Evolutionary conservation across 192 early-diverging fungal species (phyloP), one percentile per base, ranked within the genome.

Genomic region (Allomyces javanicus): DNA sequence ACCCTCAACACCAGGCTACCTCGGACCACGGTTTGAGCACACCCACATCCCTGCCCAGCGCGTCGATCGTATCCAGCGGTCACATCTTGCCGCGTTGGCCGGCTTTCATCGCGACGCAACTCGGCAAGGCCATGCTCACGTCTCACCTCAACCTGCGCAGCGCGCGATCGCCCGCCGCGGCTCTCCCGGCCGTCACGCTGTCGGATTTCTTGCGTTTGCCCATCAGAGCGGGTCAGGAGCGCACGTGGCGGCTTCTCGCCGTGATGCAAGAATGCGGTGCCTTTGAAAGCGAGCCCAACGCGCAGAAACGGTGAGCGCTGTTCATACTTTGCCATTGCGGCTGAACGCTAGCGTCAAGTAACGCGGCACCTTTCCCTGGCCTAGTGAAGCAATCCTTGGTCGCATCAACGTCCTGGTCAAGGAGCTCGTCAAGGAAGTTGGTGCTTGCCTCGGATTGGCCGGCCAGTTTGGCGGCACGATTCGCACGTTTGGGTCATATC

Each of bases 401-500:
- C 89, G 93, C 66, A 78, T 99, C 40, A 83, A 91, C 72, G 78
- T 78, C 64, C 75, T 99, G 65, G 88, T 94, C 66, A 92, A 96
- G 72, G 87, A 94, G 58, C 94, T 96, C 79, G 93, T 96, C 17
- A 86, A 87, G 63, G 63, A 72, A 22, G 85, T 89, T 23, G 80
- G 82, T 44, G 70, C 89, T 25, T 86, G 85, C 63, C 79, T 83
- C 62, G 82, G 81, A 25, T 65, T 93, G 58, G 96, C 96, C 5
- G 79, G 76, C 63, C 86, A 92, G 63, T 89, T 85, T 24, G 92
- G 92, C 24, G 94, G 96, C 25, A 94, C 96, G 73, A 94, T 99
- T 25, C 96, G 91, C 67, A 94, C 96, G 1, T 99, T 93, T 76
- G 96, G 96, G 9, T 94, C 91, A 10, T 99, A 91, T 74, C 81